Evolutionary conservation across 257 asterid species (phyloP), one percentile per base, ranked within the genome.

Genomic region (Prunella vulgaris): DNA sequence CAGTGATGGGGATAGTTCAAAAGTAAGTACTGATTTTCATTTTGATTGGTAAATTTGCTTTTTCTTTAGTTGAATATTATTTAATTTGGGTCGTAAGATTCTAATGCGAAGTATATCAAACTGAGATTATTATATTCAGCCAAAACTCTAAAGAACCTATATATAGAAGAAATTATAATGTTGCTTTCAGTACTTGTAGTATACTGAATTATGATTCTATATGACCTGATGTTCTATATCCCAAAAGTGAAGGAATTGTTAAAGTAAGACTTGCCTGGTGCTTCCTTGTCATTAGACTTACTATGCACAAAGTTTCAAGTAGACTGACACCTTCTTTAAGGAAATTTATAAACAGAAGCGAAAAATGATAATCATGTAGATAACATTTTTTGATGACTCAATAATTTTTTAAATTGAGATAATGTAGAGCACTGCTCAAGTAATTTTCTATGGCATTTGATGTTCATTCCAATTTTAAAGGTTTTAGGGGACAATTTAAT

Each of bases 11-110:
- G 79, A 74, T n/a, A 76, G 71, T 71, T 58, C 67, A 22, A 80
- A 78, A 67, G 97, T 90, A 83, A 75, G 78, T 67, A 1, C 17
- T 17, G 30, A 8, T 56, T 71, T 52, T 70, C 63, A 58, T 17
- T 57, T 22, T 32, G 52, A 15, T 40, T 28, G 61, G 58, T 35
- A 53, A 20, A 42, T 64, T 49, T 64, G 6, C 10, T 2, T 20
- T 52, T 21, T 20, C 13, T 4, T n/a, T 37, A 20, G 18, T 69
- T 10, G 38, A 53, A 5, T 10, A 28, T 13, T 48, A 18, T 44
- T 59, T 30, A 63, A 24, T 54, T 20, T 48, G 3, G 20, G 54
- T 25, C 0, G 58, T 48, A 7, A 30, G 20, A 24, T 67, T 12
- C 57, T 33, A 18, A 6, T 68, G 38, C 27, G 4, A 24, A 21